Evolutionary conservation across 1,139 yeast genomes (phyloP).

Genomic region (Lodderomyces elongisporus): DNA sequence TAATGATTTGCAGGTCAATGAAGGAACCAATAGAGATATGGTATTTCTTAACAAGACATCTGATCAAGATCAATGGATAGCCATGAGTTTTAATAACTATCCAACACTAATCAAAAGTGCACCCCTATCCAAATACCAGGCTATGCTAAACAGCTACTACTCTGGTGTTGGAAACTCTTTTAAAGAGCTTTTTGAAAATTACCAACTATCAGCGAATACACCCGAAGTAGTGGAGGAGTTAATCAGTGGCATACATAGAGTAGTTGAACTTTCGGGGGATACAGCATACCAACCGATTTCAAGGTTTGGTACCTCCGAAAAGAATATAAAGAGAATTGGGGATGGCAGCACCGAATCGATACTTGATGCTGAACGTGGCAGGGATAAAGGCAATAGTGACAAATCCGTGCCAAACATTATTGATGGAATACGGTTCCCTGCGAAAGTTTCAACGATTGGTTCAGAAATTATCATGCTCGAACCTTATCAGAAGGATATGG

Average conservation of each 20-base stretch:
- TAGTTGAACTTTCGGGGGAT: slow-evolving; percentile 28
- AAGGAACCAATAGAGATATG: slow-evolving; percentile 28
- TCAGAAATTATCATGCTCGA: slow-evolving; percentile 16
- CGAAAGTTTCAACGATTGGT: slow-evolving; percentile 11
- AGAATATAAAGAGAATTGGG: slow-evolving; percentile 21
- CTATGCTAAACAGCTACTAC: slow-evolving; percentile 21
- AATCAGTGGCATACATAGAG: slow-evolving; percentile 50
- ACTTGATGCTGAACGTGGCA: slow-evolving; percentile 1
- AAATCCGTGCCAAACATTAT: slow-evolving; percentile 23
- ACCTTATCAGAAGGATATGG: slow-evolving; percentile 5
- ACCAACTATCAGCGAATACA: slow-evolving; percentile 17
- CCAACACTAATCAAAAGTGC: slow-evolving; percentile 82
- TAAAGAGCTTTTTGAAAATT: slow-evolving; percentile 12
- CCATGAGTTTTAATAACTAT: slow-evolving; percentile 70
- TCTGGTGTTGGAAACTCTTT: slow-evolving; percentile 8
- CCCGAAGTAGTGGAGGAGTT: slow-evolving; percentile 25
- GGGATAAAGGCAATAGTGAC: background rate
- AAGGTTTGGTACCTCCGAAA: slow-evolving; percentile 20
- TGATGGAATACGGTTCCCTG: slow-evolving; percentile 36
- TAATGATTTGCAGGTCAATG: slow-evolving; percentile 28
- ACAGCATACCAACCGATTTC: slow-evolving; percentile 37
- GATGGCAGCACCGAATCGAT: slow-evolving; percentile 19
- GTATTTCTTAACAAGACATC: slow-evolving; percentile 65
- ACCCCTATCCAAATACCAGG: slow-evolving; percentile 58
- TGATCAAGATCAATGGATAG: slow-evolving; percentile 72